Evolutionary conservation across 495 filamentous ascomycete genomes (phyloP), one percentile per base, ranked within the genome.

Genomic region (Xeromyces bisporus): DNA sequence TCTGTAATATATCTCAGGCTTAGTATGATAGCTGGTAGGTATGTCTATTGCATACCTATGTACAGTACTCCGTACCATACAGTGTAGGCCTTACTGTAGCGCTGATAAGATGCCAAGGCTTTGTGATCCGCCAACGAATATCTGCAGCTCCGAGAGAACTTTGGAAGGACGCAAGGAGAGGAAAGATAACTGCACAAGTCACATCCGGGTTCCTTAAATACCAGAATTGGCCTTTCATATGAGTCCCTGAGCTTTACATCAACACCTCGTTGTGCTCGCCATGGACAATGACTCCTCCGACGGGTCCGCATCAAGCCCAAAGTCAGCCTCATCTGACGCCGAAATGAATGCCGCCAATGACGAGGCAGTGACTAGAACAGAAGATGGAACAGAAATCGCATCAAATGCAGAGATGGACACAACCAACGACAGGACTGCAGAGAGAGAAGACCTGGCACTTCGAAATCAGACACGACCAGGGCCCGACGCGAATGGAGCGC

Each of bases 271-370:
- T 14, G 15, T 34, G 25, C 31, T 35, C 39, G 46, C 42, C 14
- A 60, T 60, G 56, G 48, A 48, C 35, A 41, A 54, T 57, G 48
- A 36, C 33, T 25, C 27, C 34, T 39, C 40, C 25, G 35, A 44
- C 31, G 39, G 38, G 26, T 48, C 42, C 15, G 40, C 41, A 30
- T 40, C 41, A 30, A 51, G 32, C 38, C 29, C 30, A 31, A 43
- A 29, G 25, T 37, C 42, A 16, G 17, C 29, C 28, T 41, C 36
- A 10, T 36, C 44, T 23, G 34, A 36, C 29, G 28, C 18, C 18
- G 40, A 33, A n/a, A 31, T 32, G 11, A 35, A 24, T 16, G 38
- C 36, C 7, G 40, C 37, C 16, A 35, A 29, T 6, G 38, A 42
- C 37, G 40, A 30, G 23, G 27, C 38, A 13, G 23, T 15, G 1